Evolutionary conservation across 2,329 filamentous ascomycete genomes (phyloP), one percentile per base, ranked within the genome.

Genomic region (Graphiopsis chlorocephala): DNA sequence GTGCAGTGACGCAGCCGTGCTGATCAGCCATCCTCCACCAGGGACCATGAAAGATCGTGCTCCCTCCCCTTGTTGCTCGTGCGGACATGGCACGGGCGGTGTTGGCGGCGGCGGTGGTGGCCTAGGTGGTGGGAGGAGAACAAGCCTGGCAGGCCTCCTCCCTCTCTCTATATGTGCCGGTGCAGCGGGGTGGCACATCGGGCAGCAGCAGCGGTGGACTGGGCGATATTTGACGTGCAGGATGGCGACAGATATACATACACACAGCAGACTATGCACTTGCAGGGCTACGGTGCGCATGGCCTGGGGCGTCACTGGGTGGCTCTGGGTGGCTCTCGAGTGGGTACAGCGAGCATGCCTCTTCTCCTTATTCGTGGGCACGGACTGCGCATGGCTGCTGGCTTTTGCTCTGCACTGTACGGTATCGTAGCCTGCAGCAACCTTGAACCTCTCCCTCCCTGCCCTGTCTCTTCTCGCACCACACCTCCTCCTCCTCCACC

Each of bases 11-110:
- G 58, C 58, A 61, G 58, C 15, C 38, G 10, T 58, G 57, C 35
- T 60, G 57, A 60, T 60, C 57, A 38, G 57, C 57, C 57, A 60
- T 60, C 57, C 38, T 42, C 57, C 57, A 31, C 12, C 50, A 53
- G 50, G 50, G 50, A 53, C 50, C 50, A 29, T 20, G 50, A 45
- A 45, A 20, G 38, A 53, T 53, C 28, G 26, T 53, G 50, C 50
- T 31, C 10, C 14, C 25, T 53, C 50, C 50, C 50, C 50, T 53
- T 53, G 50, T n/a, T 53, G 50, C 53, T 56, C 53, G 53, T 56
- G 50, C 50, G 50, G 50, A 53, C 35, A 38, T 45, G n/a, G 38
- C 38, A 45, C 38, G 38, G 38, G 38, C 38, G 38, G 38, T 42
- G 38, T 42, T 52, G 48, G 25, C 25, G 26, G 48, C 26, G 48